Evolutionary conservation across 352 stramenopile species (phyloP).

Genomic region (Globisporangium echinulatum): DNA sequence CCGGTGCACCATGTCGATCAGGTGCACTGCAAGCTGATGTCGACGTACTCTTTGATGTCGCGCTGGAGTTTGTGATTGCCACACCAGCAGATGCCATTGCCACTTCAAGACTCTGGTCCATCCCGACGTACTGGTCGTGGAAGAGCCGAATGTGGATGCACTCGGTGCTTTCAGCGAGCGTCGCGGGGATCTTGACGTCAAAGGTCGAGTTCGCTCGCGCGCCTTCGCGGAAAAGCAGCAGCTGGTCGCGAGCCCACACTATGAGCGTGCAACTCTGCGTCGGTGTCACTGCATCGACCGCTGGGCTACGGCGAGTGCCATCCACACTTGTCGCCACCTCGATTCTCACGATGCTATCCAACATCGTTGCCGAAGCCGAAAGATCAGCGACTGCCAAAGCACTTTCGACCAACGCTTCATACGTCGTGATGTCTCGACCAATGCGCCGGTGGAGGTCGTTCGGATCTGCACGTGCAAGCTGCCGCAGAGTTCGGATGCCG

Average conservation of each 20-base stretch:
- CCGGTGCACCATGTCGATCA: neutral
- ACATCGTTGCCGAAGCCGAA: slow-evolving; percentile 2
- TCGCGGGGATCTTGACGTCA: slow-evolving; percentile 1
- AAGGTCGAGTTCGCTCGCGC: slow-evolving; percentile 1
- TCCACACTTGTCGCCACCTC: neutral
- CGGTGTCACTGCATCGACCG: too few relatives aligned
- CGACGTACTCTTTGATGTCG: neutral
- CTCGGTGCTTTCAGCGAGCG: slow-evolving; percentile 2
- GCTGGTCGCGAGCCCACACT: slow-evolving; percentile 5
- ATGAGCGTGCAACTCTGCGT: slow-evolving; percentile 10
- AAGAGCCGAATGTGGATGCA: slow-evolving; percentile 19
- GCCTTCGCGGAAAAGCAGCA: slow-evolving; percentile 18
- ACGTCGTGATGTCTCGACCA: slow-evolving; percentile 12
- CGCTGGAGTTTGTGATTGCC: too few relatives aligned
- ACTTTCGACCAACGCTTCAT: slow-evolving; percentile 11
- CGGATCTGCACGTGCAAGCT: slow-evolving; percentile 17
- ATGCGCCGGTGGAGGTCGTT: slow-evolving; percentile 14
- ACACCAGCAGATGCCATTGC: too few relatives aligned
- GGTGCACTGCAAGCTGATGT: neutral
- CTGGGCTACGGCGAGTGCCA: neutral
- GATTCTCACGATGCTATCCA: slow-evolving; percentile 1
- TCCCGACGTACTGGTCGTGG: slow-evolving; percentile 17
- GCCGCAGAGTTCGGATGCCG: slow-evolving; percentile 19
- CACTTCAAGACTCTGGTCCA: slow-evolving; percentile 18
- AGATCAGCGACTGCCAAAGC: slow-evolving; percentile 17